Evolutionary conservation across 148 eudicot species (phyloP).

Genomic region (Chenopodium album): DNA sequence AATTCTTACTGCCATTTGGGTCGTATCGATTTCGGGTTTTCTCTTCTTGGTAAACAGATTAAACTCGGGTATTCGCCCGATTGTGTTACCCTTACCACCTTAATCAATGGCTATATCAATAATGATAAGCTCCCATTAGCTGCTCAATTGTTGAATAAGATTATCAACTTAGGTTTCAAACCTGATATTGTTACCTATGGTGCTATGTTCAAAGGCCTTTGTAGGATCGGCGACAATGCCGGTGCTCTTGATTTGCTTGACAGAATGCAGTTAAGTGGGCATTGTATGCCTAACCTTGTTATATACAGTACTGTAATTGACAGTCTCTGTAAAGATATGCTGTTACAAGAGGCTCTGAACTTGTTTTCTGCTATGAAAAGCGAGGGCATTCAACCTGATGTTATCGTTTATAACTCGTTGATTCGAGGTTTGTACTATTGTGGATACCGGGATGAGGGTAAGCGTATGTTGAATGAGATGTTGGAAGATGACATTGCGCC

Average conservation of each 20-base stretch:
- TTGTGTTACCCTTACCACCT: background rate
- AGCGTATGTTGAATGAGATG: background rate
- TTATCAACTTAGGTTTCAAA: background rate
- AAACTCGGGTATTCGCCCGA: constrained; percentile 15
- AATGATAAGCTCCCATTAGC: background rate
- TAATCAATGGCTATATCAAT: constrained; percentile 17
- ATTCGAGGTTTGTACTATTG: background rate
- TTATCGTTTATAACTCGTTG: background rate
- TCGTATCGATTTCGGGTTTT: constrained; percentile 11
- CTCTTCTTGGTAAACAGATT: background rate
- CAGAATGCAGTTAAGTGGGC: background rate
- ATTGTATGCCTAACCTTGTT: background rate
- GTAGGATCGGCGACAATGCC: background rate
- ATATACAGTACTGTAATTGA: background rate
- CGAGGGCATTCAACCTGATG: background rate
- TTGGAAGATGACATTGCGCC: background rate
- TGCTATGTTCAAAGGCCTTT: constrained; percentile 7
- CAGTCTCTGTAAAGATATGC: background rate
- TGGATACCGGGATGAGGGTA: background rate
- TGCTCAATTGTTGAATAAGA: background rate
- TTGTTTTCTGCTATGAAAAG: background rate
- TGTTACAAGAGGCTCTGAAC: background rate
- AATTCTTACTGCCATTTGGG: constrained; percentile 24
- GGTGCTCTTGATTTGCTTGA: background rate
- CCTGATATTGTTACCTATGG: background rate